Conservation (phyloP, 148 eudicot species). For the Dianthus caryophyllus region DNA sequence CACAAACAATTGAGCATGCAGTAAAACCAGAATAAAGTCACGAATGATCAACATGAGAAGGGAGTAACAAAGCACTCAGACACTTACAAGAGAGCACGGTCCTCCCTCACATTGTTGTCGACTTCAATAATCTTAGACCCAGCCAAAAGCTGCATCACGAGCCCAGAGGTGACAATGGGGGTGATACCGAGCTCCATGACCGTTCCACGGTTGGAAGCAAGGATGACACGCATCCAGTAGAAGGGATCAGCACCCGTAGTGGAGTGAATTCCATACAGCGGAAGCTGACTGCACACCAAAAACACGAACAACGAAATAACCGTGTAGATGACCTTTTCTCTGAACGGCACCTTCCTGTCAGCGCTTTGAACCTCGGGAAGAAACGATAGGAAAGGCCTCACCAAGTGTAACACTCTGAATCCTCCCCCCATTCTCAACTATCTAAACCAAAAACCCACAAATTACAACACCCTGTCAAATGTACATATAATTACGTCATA, state of each 20-base stretch:
- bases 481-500: no score
- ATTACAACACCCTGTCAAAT: constrained; percentile 25
- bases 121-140: constrained; percentile 92
- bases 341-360: constrained; percentile 72
- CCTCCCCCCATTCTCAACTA: constrained; percentile 65
- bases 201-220: constrained; percentile 86
- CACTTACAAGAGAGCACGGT: constrained; percentile 85
- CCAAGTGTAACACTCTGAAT: constrained; percentile 75
- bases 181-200: constrained; percentile 98
- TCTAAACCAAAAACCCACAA: constrained; percentile 13
- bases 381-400: constrained; percentile 71
- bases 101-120: constrained; percentile 87
- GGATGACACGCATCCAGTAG: constrained; percentile 95
- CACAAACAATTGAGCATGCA: neutral
- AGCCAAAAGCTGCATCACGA: constrained; percentile 88
- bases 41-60: neutral
- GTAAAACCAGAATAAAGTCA: neutral
- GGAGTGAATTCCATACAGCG: constrained; percentile 85
- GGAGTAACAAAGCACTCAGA: neutral
- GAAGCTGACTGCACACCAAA: constrained; percentile 84
- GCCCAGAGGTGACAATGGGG: constrained; percentile 86
- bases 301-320: constrained; percentile 75
- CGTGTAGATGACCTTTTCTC: constrained; percentile 88
- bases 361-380: constrained; percentile 78
- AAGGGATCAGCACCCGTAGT: constrained; percentile 83